phyloP scores from a whole-genome alignment of 225 moss, liverwort and hornwort genomes.

The Bryum argenteum region DNA sequence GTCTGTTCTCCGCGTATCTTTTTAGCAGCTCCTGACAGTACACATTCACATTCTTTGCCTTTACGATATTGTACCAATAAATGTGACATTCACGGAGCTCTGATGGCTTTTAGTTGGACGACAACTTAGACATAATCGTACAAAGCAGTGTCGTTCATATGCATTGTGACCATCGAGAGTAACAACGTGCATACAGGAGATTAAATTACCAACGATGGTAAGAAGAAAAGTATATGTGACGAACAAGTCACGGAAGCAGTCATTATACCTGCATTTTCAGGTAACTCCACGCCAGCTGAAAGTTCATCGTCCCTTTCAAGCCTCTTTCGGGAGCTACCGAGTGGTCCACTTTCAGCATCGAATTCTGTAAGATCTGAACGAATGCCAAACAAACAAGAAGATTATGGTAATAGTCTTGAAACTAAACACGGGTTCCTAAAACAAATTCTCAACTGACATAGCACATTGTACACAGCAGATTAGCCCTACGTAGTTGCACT shows the following conservation, averaged over 20 bases:
- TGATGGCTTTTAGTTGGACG: background rate
- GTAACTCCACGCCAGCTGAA: conserved; percentile 23
- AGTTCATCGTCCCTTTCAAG: conserved; percentile 37
- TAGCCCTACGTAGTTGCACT: background rate
- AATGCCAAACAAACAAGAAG: conserved; percentile 6
- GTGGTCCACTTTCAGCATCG: conserved; percentile 20
- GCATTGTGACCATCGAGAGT: background rate
- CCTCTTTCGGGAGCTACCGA: conserved; percentile 48
- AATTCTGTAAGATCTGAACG: conserved; percentile 19
- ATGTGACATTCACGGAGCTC: background rate
- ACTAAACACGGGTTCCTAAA: background rate
- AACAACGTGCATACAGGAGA: background rate
- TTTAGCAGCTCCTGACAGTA: conserved; percentile 24
- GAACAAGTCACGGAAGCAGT: background rate
- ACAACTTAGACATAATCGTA: background rate
- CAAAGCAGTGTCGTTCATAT: background rate
- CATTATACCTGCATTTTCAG: conserved; percentile 42
- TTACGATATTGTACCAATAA: background rate
- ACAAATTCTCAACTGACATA: background rate
- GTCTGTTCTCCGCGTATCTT: conserved; percentile 26
- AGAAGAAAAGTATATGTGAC: background rate
- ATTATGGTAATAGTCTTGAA: background rate
- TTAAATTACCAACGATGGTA: background rate
- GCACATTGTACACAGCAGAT: background rate
- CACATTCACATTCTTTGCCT: conserved; percentile 16